Conservation (phyloP, 805 yeast genomes). For the Helenozyma baotianmanensis region DNA sequence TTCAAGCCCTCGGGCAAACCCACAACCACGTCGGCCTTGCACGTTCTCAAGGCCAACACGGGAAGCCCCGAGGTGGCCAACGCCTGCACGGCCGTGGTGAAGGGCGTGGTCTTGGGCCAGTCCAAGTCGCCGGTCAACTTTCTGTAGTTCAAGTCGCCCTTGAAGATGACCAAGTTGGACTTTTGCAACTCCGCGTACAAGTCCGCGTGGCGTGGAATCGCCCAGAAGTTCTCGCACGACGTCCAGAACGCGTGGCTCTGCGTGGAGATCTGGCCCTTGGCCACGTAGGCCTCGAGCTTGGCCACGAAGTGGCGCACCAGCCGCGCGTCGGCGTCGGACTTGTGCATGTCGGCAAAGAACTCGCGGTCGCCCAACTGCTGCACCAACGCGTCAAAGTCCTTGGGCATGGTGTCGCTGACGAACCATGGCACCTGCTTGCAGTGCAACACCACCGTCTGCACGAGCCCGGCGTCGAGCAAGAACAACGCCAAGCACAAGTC, state of each 20-base stretch:
- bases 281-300: constrained; percentile 18
- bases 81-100: constrained; percentile 62
- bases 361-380: constrained; percentile 48
- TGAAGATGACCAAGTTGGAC: constrained; percentile 73
- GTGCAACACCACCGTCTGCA: constrained; percentile 65
- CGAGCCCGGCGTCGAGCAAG: constrained; percentile 61
- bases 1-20: constrained; percentile 74
- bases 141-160: constrained; percentile 95
- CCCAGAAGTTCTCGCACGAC: constrained; percentile 69
- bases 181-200: constrained; percentile 57
- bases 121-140: constrained; percentile 85
- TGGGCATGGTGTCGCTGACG: constrained; percentile 91
- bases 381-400: constrained; percentile 63
- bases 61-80: constrained; percentile 58
- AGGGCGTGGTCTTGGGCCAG: constrained; percentile 83
- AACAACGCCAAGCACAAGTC: constrained; percentile 51
- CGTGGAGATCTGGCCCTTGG: constrained; percentile 18
- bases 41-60: constrained; percentile 77
- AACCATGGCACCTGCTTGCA: constrained; percentile 94
- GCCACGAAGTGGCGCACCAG: constrained; percentile 20
- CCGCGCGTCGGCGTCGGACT: constrained; percentile 14
- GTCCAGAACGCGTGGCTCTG: constrained; percentile 84
- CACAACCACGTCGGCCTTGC: constrained; percentile 94
- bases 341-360: constrained; percentile 44
- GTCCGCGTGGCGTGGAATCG: constrained; percentile 58